Evolutionary conservation across 805 yeast genomes (phyloP).

Genomic region (Maudiozyma barnettii): DNA sequence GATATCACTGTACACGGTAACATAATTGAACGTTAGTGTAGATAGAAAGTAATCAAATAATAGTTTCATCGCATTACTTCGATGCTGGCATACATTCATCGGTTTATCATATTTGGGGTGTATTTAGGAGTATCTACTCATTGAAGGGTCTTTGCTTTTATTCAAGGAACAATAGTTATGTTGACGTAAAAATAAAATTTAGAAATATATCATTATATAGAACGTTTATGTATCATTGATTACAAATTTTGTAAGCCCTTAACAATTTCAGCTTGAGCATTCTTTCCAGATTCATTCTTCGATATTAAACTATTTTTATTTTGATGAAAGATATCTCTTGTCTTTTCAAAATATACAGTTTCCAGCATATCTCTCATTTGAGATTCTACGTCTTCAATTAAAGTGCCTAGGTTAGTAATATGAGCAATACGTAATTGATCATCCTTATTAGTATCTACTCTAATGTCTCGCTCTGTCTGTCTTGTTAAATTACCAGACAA

Average conservation of each 20-base stretch:
- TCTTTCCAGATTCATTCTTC: conserved; percentile 17
- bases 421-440: conserved; percentile 47
- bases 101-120: too few relatives aligned
- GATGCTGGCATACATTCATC: too few relatives aligned
- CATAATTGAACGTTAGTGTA: too few relatives aligned
- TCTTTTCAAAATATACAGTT: conserved; percentile 91
- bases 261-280: conserved; percentile 29
- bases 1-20: too few relatives aligned
- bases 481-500: conserved; percentile 81
- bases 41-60: too few relatives aligned
- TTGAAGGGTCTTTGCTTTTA: too few relatives aligned
- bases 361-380: conserved; percentile 80
- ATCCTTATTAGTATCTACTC: conserved; percentile 21
- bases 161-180: too few relatives aligned
- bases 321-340: conserved; percentile 76
- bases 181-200: too few relatives aligned
- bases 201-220: too few relatives aligned
- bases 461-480: conserved; percentile 53
- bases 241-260: conserved; percentile 27
- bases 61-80: too few relatives aligned
- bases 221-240: too few relatives aligned
- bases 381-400: conserved; percentile 82
- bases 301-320: conserved; percentile 35
- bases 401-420: conserved; percentile 72
- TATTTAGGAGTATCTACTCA: too few relatives aligned